These are phyloP conservation scores for Penicillium sp. DNA, from an alignment of 2,329 filamentous ascomycete species.

Conservation along the genomic window DNA sequence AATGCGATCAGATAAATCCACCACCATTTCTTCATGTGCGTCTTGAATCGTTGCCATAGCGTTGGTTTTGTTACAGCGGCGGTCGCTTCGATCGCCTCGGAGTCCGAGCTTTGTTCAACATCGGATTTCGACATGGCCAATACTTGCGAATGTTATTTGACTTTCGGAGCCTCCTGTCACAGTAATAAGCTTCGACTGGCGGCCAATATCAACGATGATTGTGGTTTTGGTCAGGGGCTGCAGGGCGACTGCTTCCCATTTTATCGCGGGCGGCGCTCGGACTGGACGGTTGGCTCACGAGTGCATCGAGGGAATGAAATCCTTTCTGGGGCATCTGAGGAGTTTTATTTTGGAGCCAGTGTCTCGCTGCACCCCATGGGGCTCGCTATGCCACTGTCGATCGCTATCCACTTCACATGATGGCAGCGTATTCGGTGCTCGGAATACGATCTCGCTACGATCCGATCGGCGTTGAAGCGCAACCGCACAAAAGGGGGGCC, in stretches of 20 bases:
- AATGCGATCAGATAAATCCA: conserved; percentile 29
- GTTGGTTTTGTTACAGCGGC: conserved; percentile 13
- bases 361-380: conserved; percentile 2
- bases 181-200: background rate
- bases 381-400: background rate
- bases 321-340: background rate
- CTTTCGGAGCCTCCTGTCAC: conserved; percentile 1
- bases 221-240: background rate
- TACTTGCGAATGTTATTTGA: background rate
- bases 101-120: conserved; percentile 19
- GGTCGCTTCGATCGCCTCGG: conserved; percentile 5
- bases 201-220: background rate
- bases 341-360: background rate
- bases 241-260: background rate
- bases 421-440: conserved; percentile 3
- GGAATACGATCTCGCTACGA: background rate
- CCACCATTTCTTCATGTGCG: conserved; percentile 33
- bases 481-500: background rate
- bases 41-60: conserved; percentile 25
- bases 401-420: conserved; percentile 4
- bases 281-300: background rate
- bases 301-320: background rate
- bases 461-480: background rate
- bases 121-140: conserved; percentile 26
- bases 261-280: background rate